Evolutionary conservation across 1,284 basidiomycete species (phyloP).

Genomic region (Cerrena zonata): DNA sequence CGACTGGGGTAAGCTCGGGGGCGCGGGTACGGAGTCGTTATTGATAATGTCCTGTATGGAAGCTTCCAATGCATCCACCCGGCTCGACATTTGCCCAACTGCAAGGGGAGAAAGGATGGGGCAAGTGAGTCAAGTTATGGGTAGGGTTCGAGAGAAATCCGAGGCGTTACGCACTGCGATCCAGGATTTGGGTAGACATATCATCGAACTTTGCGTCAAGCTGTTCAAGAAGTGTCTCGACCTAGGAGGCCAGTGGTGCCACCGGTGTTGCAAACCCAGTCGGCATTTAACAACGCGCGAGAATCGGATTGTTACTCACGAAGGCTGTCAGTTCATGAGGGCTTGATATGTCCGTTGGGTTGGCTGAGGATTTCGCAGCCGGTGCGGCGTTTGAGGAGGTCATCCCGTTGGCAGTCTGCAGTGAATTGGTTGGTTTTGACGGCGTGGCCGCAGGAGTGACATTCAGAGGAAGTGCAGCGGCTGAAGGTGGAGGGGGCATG

Average conservation of each 20-base stretch:
- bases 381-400: conserved; percentile 14
- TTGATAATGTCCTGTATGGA: conserved; percentile 82
- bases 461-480: conserved; percentile 6
- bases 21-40: conserved; percentile 40
- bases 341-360: conserved; percentile 58
- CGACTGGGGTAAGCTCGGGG: conserved; percentile 27
- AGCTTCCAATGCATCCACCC: conserved; percentile 75
- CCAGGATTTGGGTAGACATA: conserved; percentile 76
- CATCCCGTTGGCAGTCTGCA: conserved; percentile 17
- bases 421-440: conserved; percentile 18
- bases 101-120: no score
- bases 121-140: no score
- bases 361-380: conserved; percentile 14
- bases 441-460: conserved; percentile 7
- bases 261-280: no score
- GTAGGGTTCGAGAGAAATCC: no score
- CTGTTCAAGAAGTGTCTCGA: conserved; percentile 72
- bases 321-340: conserved; percentile 81
- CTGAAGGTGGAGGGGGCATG: background rate
- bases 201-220: conserved; percentile 77
- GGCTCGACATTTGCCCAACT: conserved; percentile 80
- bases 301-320: conserved; percentile 38
- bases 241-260: conserved; percentile 37
- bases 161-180: conserved; percentile 55
- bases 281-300: background rate